Evolutionary conservation across 306 rosid genomes (phyloP).

Genomic region (Parietaria judaica): DNA sequence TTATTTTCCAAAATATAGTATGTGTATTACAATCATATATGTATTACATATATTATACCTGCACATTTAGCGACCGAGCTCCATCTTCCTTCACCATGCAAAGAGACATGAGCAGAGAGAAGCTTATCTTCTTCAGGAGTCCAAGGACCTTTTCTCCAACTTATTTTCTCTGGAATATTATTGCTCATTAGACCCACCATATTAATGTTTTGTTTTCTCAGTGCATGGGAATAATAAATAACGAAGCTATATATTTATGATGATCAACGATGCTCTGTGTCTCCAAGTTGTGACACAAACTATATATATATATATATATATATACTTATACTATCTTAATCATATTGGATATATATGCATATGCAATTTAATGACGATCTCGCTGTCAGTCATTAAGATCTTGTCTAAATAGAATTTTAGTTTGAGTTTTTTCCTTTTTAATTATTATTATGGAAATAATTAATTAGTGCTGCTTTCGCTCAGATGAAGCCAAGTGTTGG

Average conservation of each 20-base stretch:
- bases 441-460: constrained; percentile 3
- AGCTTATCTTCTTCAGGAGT: constrained; percentile 62
- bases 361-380: constrained; percentile 5
- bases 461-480: background rate
- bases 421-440: constrained; percentile 10
- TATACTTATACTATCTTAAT: constrained; percentile 6
- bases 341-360: constrained; percentile 2
- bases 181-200: constrained; percentile 20
- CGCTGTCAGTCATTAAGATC: constrained; percentile 9
- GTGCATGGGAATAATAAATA: background rate
- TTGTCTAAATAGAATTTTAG: constrained; percentile 26
- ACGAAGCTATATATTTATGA: background rate
- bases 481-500: constrained; percentile 11
- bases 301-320: background rate
- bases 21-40: background rate
- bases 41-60: constrained; percentile 22
- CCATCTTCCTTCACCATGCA: constrained; percentile 62
- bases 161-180: constrained; percentile 16
- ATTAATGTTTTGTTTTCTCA: background rate
- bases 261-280: background rate
- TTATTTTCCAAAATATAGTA: background rate
- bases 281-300: constrained; percentile 17
- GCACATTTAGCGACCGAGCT: constrained; percentile 40
- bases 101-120: constrained; percentile 38
- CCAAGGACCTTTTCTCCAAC: constrained; percentile 77